These are phyloP conservation scores for Aspergillus sojae DNA, from an alignment of 2,329 filamentous ascomycete species.

Conservation along the genomic window DNA sequence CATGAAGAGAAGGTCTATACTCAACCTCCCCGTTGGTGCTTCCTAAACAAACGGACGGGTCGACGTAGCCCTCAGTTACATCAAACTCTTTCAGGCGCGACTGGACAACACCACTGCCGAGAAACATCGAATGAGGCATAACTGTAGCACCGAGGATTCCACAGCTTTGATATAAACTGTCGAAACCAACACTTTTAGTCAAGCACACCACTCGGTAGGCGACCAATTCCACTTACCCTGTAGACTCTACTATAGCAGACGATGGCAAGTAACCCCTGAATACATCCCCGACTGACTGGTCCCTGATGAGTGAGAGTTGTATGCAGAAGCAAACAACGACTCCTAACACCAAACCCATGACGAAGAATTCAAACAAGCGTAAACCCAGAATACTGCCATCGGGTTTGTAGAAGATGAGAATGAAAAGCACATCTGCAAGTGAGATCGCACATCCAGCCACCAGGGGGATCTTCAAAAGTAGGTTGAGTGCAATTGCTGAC, in stretches of 20 bases:
- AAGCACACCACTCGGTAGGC: background rate
- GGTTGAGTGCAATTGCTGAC: conserved; percentile 59
- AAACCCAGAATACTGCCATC: conserved; percentile 55
- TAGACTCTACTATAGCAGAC: conserved; percentile 52
- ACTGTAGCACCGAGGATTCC: conserved; percentile 58
- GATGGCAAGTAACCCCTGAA: conserved; percentile 60
- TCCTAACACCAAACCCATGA: conserved; percentile 56
- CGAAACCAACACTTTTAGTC: background rate
- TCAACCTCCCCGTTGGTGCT: conserved; percentile 54
- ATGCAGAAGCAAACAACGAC: conserved; percentile 62
- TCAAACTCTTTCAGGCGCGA: conserved; percentile 55
- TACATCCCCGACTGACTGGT: conserved; percentile 54
- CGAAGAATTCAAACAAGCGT: conserved; percentile 57
- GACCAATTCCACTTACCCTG: conserved; percentile 44
- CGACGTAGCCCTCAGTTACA: conserved; percentile 41
- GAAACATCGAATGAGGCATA: conserved; percentile 63
- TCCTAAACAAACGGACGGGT: conserved; percentile 30
- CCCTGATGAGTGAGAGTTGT: conserved; percentile 56
- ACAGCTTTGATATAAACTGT: conserved; percentile 57
- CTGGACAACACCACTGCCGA: conserved; percentile 60
- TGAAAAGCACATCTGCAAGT: conserved; percentile 58
- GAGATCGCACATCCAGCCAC: conserved; percentile 61
- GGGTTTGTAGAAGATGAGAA: conserved; percentile 59
- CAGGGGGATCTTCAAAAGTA: conserved; percentile 56
- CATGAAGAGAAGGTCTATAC: conserved; percentile 71